Base-by-base conservation (phyloP, 2,329 filamentous ascomycete genomes). In the Orbilia javanica region DNA sequence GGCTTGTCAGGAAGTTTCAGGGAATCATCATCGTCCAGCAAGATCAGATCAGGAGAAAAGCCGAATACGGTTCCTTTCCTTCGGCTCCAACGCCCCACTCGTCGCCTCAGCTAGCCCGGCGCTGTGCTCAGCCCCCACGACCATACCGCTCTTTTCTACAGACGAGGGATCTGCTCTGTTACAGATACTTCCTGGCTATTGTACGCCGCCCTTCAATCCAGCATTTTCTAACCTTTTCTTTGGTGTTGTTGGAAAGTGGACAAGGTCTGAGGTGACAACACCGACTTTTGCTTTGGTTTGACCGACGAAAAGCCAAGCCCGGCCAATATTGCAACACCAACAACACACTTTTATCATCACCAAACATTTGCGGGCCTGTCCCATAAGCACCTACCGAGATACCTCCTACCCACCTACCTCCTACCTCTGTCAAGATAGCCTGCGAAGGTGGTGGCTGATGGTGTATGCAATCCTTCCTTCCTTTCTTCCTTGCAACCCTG, bases 21-120 rank as follows among this genome's bases (percentile, higher is more conserved):
- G 69, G 48, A 48, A 70, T 53, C 50, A 42, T 46, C 46, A 18
- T 50, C 62, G 34, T 73, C 48, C 69, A 73, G 39, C 60, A 65
- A 57, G 48, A 55, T 65, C 68, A 65, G 34, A 60, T 60, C 55
- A 60, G 55, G 55, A 60, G 36, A 53, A 65, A 46, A 34, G 57
- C 25, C 55, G 48, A 66, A 65, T 66, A 63, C 69, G 64, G 69
- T 73, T 65, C 60, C 69, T 36, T 73, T 73, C 69, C 39, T 57
- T 73, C 62, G 69, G 69, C 64, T 66, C 69, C 60, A 60, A 31
- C 69, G 69, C 69, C 69, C 69, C 73, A 69, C 67, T 53, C 57
- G 57, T 71, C 57, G 60, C 62, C 65, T 62, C 44, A 70, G 60
- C 60, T 70, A 71, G 60, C 60, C 29, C 50, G 46, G 55, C 48